A percentile compares a stretch with the other conserved stretches of the same genome.
Conservation (phyloP, 2,329 filamentous ascomycete genomes). For the Cladorrhinum sp. region DNA sequence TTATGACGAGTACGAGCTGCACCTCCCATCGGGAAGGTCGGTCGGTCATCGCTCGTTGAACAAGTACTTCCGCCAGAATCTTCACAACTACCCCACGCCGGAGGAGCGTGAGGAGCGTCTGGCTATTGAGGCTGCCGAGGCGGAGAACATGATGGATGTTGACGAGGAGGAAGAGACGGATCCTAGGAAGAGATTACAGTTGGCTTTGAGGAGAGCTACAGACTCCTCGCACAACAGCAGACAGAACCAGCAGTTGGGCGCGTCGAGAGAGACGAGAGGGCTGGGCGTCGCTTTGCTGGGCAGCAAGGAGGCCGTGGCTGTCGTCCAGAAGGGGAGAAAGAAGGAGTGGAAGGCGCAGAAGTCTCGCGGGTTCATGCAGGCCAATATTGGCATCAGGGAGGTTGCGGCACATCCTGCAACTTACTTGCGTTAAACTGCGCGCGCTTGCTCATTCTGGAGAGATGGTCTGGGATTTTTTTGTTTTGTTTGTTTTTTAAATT, state of each 20-base stretch:
- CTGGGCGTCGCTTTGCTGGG: constrained; percentile 19
- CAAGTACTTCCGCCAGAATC: constrained; percentile 88
- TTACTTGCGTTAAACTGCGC: constrained; percentile 21
- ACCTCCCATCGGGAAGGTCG: constrained; percentile 83
- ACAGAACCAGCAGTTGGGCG: constrained; percentile 19
- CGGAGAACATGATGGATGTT: constrained; percentile 26
- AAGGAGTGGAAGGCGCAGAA: constrained; percentile 24
- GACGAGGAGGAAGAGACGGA: constrained; percentile 17
- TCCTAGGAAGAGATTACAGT: background rate
- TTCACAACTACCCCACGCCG: constrained; percentile 75
- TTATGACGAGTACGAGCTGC: constrained; percentile 89
- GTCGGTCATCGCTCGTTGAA: constrained; percentile 87
- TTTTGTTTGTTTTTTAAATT: background rate
- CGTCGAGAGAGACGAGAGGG: constrained; percentile 21
- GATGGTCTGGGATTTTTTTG: background rate
- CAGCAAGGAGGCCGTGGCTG: constrained; percentile 16
- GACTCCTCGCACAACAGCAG: constrained; percentile 21
- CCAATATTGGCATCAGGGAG: constrained; percentile 27
- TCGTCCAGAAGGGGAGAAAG: constrained; percentile 25
- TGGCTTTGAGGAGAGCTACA: background rate
- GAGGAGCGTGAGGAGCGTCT: constrained; percentile 60
- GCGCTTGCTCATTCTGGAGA: background rate
- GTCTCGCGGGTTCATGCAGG: constrained; percentile 15
- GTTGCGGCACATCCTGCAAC: constrained; percentile 26
- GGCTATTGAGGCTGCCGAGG: constrained; percentile 26